Evolutionary conservation across 139 green algal genomes (phyloP), one percentile per base, ranked within the genome.

Genomic region (Chlorella sp.): DNA sequence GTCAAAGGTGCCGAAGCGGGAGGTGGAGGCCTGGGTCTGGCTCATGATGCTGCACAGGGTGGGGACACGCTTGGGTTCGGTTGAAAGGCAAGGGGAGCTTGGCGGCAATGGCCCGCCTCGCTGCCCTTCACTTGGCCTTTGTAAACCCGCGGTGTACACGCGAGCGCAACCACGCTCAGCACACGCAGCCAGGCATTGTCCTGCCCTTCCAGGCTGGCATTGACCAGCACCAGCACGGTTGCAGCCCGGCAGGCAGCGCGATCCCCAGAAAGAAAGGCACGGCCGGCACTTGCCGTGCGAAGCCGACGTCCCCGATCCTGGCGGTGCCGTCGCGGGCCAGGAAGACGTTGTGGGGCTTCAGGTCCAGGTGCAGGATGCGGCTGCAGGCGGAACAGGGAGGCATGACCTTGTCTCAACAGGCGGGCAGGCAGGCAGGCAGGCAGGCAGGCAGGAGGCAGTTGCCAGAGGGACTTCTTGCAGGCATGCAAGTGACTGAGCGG

Each of bases 331-430:
- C 78, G 18, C 79, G 69, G 22, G 64, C 61, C 3, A 92, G 89
- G 48, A 92, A 85, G 19, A 92, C 64, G 61, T 92, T 92, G 79
- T 84, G 79, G 26, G 79, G 79, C 81, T 92, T 92, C 30, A 90
- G 26, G 57, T 92, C 90, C 26, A 61, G 90, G 76, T 82, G 76
- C 76, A 82, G 36, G 3, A 57, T 28, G 37, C 76, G 76, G 76
- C 76, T 82, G 76, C 37, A 30, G 14, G 9, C 18, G 30, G 75
- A 11, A 1, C 0, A 1, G 75, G 36, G n/a, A 3, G 73, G 73
- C 32, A 18, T 3, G 48, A 57, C 7, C 48, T 57, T 57, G 48
- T 57, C 48, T 57, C 7, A 9, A 16, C 48, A 57, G 48, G 48
- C 48, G 9, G 48, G 48, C 48, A 57, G 48, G 48, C 48, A 57